Evolutionary conservation across 352 stramenopile species (phyloP).

Genomic region (Bremia lactucae): DNA sequence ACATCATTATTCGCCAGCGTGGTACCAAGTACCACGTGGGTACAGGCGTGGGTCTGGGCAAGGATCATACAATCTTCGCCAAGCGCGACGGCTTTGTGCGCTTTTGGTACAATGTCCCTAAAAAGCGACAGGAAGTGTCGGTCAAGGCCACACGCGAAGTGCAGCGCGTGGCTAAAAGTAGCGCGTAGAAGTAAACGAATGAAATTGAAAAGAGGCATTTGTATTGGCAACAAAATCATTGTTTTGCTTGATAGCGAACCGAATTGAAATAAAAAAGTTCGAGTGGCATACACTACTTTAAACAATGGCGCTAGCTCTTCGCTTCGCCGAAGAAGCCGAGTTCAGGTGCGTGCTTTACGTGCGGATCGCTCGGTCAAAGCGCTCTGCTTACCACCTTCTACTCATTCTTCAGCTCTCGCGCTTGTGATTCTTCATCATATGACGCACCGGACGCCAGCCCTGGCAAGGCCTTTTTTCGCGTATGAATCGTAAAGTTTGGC

Average conservation of each 20-base stretch:
- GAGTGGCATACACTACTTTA: no score
- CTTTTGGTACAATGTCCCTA: constrained; percentile 85
- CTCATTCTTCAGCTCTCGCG: constrained; percentile 33
- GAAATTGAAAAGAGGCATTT: no score
- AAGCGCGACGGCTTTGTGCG: constrained; percentile 80
- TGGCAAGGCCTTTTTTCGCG: constrained; percentile 44
- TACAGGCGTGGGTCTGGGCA: constrained; percentile 89
- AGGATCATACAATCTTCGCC: constrained; percentile 91
- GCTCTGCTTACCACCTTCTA: neutral
- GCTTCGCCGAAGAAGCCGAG: constrained; percentile 38
- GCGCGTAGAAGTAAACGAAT: constrained; percentile 15
- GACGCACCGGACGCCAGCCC: constrained; percentile 12
- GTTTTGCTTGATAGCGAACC: neutral
- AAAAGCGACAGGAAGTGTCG: constrained; percentile 81
- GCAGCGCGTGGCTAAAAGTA: constrained; percentile 24
- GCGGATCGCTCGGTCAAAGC: neutral
- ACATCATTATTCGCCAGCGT: constrained; percentile 97
- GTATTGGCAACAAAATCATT: no score
- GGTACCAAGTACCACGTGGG: constrained; percentile 93
- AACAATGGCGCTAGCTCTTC: constrained; percentile 37
- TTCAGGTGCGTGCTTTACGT: constrained; percentile 28
- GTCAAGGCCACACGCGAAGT: constrained; percentile 64
- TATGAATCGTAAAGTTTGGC: constrained; percentile 8
- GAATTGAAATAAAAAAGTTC: neutral
- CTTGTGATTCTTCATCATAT: constrained; percentile 20